phyloP scores from a whole-genome alignment of 805 yeast genomes.

The Hanseniaspora mollemarum region DNA sequence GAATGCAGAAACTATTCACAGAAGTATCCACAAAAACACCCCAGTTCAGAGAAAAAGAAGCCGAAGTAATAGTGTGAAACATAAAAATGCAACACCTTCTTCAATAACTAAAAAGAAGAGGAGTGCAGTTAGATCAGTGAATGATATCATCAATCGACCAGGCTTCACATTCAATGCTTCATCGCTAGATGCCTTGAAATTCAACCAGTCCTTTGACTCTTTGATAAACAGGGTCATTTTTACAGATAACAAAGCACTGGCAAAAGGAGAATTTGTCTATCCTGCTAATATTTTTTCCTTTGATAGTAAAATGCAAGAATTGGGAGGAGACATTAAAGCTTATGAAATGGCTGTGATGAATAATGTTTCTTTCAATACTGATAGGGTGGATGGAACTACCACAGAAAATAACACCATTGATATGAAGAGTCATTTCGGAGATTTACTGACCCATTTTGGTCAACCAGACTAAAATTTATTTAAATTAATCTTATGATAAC shows the following conservation, averaged over 20 bases:
- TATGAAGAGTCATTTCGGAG: not conserved
- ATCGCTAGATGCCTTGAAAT: not conserved
- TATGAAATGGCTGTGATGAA: not conserved
- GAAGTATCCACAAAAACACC: too few relatives aligned
- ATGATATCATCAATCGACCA: constrained; percentile 12
- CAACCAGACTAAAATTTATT: too few relatives aligned
- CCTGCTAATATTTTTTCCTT: not conserved
- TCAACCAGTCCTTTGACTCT: not conserved
- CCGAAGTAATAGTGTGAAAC: not conserved
- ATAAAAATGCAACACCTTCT: not conserved
- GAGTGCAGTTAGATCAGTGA: not conserved
- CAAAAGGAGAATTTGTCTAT: not conserved
- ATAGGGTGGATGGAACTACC: not conserved
- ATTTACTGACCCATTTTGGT: not conserved
- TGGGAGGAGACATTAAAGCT: not conserved
- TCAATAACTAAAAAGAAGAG: not conserved
- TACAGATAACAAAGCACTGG: not conserved
- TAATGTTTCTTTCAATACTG: not conserved
- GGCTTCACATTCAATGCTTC: not conserved
- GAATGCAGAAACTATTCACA: not conserved
- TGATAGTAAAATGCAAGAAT: not conserved
- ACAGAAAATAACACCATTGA: not conserved
- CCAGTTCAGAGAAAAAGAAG: not conserved
- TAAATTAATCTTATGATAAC: too few relatives aligned
- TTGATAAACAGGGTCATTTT: not conserved